Evolutionary conservation across 2,329 filamentous ascomycete species (phyloP).

Genomic region (Beauveria medogensis): DNA sequence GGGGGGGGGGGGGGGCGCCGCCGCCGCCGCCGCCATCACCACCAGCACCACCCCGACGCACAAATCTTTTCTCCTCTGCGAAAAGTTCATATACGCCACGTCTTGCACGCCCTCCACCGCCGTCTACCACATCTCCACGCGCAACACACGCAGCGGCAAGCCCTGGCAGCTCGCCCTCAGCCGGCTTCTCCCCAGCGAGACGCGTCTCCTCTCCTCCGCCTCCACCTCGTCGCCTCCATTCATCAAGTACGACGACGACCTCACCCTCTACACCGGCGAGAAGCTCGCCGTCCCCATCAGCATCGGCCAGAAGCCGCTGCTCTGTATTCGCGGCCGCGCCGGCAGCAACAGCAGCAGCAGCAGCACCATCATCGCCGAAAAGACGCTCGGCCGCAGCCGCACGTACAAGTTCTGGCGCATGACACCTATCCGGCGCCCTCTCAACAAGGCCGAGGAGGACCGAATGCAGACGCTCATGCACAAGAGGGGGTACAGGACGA

Average conservation of each 20-base stretch:
- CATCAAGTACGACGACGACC: constrained; percentile 8
- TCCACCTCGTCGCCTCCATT: not conserved
- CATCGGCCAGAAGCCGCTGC: constrained; percentile 4
- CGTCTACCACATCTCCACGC: constrained; percentile 4
- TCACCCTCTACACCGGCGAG: constrained; percentile 3
- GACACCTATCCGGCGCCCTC: not conserved
- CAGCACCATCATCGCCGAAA: not conserved
- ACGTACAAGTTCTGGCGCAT: constrained; percentile 4
- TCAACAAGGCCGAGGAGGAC: not conserved
- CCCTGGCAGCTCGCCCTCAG: constrained; percentile 1
- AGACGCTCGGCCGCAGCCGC: not conserved
- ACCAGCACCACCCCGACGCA: not conserved
- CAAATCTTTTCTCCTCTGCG: not conserved
- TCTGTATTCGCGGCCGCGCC: constrained; percentile 1
- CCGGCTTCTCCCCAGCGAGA: constrained; percentile 6
- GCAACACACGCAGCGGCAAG: constrained; percentile 2
- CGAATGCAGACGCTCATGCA: not conserved
- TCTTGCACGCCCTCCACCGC: not conserved
- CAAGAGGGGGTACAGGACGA: not conserved
- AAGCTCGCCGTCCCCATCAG: constrained; percentile 1
- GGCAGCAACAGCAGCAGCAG: not conserved
- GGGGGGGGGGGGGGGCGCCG: constrained; percentile 22
- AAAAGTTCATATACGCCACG: constrained; percentile 1
- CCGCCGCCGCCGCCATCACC: constrained; percentile 27
- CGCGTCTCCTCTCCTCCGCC: not conserved